phyloP scores from a whole-genome alignment of 1,139 yeast species.

The Suzukiozyma palmioleophila region DNA sequence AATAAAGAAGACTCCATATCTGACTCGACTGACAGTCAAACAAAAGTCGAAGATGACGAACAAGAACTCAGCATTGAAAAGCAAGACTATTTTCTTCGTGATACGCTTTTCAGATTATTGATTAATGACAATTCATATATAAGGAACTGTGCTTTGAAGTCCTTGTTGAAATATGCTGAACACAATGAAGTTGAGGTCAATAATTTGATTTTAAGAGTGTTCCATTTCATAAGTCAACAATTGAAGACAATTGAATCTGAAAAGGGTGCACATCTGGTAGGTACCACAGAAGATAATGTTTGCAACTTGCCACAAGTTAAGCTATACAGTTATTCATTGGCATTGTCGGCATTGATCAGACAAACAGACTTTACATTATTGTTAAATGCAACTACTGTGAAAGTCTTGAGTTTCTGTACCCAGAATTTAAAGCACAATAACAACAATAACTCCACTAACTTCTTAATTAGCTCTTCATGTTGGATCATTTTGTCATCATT shows the following conservation, averaged over 20 bases:
- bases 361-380: conserved; percentile 33
- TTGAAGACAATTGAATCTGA: conserved; percentile 19
- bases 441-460: conserved; percentile 14
- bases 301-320: conserved; percentile 20
- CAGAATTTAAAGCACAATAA: conserved; percentile 41
- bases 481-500: conserved; percentile 81
- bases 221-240: conserved; percentile 31
- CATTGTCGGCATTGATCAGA: conserved; percentile 34
- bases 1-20: conserved; percentile 7
- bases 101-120: conserved; percentile 28
- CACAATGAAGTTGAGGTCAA: conserved; percentile 35
- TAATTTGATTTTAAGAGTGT: conserved; percentile 29
- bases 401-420: conserved; percentile 44
- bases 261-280: conserved; percentile 10
- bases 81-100: conserved; percentile 24
- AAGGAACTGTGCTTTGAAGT: conserved; percentile 31
- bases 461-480: conserved; percentile 30
- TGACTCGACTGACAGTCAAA: conserved; percentile 8
- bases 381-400: conserved; percentile 41
- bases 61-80: conserved; percentile 18
- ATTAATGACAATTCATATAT: conserved; percentile 32
- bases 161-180: conserved; percentile 29
- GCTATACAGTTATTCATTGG: conserved; percentile 32
- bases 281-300: conserved; percentile 21
- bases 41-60: conserved; percentile 10